Percentiles rank a stretch among this genome's conserved stretches.
These are phyloP conservation scores for Artemisia tridentata DNA, from an alignment of 129 eudicot genomes.

Conservation along the genomic window DNA sequence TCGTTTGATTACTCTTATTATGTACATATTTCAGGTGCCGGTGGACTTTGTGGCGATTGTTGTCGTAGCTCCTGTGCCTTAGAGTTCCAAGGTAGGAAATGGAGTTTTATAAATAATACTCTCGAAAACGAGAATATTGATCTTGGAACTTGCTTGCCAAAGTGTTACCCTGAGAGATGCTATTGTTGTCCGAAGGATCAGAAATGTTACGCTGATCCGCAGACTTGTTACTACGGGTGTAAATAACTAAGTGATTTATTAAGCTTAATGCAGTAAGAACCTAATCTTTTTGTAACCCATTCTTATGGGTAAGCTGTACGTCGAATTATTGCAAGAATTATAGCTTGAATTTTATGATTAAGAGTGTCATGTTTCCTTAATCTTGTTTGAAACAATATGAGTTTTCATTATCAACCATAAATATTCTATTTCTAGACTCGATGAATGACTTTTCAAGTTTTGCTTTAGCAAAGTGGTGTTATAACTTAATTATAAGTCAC, in stretches of 20 bases:
- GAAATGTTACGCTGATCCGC: background rate
- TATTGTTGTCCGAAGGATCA: background rate
- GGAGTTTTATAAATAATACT: background rate
- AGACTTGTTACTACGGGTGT: background rate
- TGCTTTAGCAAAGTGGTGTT: no score
- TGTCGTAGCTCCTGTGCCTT: background rate
- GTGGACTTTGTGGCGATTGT: background rate
- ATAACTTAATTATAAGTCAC: no score
- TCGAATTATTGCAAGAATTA: no score
- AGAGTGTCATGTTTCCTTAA: no score
- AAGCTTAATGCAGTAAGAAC: background rate
- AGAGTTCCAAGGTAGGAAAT: background rate
- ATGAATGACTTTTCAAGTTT: conserved; percentile 23
- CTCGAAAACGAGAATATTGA: background rate
- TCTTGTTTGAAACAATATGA: no score
- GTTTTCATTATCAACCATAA: no score
- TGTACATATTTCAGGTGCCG: background rate
- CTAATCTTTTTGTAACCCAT: background rate
- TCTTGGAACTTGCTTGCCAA: background rate
- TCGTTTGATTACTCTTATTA: background rate
- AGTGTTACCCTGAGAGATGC: background rate
- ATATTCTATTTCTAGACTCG: no score
- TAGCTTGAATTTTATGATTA: no score
- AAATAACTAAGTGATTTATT: background rate
- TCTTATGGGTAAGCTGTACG: no score